Evolutionary conservation across 345 rosid genomes (phyloP).

Genomic region (Ceriops zippeliana): DNA sequence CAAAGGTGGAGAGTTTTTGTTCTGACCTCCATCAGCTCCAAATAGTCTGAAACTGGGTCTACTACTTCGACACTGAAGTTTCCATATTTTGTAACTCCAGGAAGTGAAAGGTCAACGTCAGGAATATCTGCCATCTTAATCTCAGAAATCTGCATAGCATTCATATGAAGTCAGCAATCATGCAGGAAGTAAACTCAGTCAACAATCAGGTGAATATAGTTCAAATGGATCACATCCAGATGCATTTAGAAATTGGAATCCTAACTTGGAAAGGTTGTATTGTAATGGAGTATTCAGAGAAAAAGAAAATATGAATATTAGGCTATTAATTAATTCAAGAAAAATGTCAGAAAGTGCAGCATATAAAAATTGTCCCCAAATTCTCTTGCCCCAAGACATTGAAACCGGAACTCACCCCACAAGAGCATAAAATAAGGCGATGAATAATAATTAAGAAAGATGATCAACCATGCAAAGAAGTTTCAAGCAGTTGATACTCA

Average conservation of each 20-base stretch:
- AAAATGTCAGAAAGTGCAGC: neutral
- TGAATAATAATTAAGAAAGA: slow-evolving; percentile 3
- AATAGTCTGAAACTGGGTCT: slow-evolving; percentile 83
- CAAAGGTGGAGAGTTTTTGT: slow-evolving; percentile 10
- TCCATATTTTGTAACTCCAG: slow-evolving; percentile 63
- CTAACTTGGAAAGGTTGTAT: neutral
- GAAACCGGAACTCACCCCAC: neutral
- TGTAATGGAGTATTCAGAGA: neutral
- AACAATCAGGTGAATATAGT: neutral
- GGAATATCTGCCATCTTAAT: slow-evolving; percentile 83
- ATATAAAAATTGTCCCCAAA: neutral
- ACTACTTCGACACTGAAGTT: slow-evolving; percentile 77
- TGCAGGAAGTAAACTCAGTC: neutral
- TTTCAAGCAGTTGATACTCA: slow-evolving; percentile 38
- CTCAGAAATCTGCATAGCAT: slow-evolving; percentile 66
- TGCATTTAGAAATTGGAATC: neutral
- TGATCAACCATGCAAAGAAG: neutral
- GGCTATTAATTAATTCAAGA: neutral
- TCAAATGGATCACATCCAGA: neutral
- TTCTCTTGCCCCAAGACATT: neutral
- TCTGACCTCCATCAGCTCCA: slow-evolving; percentile 90
- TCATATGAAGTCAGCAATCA: neutral
- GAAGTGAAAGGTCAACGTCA: slow-evolving; percentile 65
- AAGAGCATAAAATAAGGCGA: neutral
- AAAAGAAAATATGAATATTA: neutral